phyloP scores from a whole-genome alignment of 73 alveolate species.

The Paramecium octaurelia region DNA sequence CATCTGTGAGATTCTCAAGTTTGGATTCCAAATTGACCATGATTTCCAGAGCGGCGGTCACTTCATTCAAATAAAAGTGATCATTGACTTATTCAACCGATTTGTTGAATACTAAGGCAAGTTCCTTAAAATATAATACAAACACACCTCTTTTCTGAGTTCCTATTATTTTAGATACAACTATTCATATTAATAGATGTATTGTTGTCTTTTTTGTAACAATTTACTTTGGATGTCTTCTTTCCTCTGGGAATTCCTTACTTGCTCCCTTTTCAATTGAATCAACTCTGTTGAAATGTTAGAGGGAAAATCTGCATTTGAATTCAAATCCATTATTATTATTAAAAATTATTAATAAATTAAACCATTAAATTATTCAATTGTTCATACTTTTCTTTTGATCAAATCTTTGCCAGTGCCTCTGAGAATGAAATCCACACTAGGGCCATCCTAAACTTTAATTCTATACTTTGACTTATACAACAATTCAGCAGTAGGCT shows the following conservation, averaged over 20 bases:
- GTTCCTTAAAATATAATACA: background rate
- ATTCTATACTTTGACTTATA: constrained; percentile 57
- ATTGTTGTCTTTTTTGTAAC: background rate
- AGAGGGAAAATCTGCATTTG: background rate
- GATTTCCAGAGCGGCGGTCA: background rate
- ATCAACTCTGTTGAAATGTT: background rate
- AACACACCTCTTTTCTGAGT: background rate
- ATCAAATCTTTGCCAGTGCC: constrained; percentile 55
- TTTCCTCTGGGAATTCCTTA: background rate
- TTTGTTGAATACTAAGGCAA: background rate
- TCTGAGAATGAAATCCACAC: constrained; percentile 50
- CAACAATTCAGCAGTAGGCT: constrained; percentile 49
- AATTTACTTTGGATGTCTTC: background rate
- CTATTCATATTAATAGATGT: background rate
- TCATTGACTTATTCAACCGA: background rate
- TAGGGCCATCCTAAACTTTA: constrained; percentile 59
- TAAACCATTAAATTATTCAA: background rate
- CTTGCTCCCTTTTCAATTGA: background rate
- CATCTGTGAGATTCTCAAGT: background rate
- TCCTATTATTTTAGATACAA: background rate
- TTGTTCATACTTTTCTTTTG: constrained; percentile 9
- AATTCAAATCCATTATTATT: background rate
- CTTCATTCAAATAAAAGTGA: background rate
- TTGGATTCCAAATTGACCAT: background rate
- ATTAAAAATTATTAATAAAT: background rate